Evolutionary conservation across 1,284 basidiomycete species (phyloP).

Genomic region (Earliella scabrosa): DNA sequence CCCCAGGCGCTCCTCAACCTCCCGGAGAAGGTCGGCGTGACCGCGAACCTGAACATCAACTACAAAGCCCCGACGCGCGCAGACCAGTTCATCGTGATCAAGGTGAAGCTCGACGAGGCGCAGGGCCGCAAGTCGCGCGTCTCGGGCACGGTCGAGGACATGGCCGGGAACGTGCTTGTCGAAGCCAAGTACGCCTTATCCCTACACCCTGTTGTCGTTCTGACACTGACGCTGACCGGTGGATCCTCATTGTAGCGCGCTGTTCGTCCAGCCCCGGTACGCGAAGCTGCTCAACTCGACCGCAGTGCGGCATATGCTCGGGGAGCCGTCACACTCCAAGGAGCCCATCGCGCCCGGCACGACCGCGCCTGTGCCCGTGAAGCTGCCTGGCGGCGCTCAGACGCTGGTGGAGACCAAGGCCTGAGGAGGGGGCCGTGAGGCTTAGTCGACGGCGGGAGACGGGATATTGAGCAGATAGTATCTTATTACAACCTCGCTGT

Average conservation of each 20-base stretch:
- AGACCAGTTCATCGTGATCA: constrained; percentile 82
- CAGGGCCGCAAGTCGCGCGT: constrained; percentile 83
- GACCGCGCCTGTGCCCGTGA: constrained; percentile 29
- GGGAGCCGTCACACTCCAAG: constrained; percentile 30
- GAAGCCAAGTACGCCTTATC: constrained; percentile 70
- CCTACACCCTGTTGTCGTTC: not conserved
- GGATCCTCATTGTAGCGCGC: constrained; percentile 40
- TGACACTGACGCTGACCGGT: not conserved
- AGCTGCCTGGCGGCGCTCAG: constrained; percentile 24
- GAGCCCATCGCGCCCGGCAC: constrained; percentile 27
- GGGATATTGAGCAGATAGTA: too few species aligned
- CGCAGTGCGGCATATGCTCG: constrained; percentile 34
- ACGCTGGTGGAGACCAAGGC: constrained; percentile 17
- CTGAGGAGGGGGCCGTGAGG: not conserved
- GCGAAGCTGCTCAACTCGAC: constrained; percentile 54
- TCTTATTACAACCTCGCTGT: too few species aligned
- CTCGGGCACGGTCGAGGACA: constrained; percentile 72
- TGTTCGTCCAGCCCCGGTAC: constrained; percentile 70
- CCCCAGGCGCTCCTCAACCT: constrained; percentile 86
- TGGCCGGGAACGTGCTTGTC: constrained; percentile 79
- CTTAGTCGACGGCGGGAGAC: too few species aligned
- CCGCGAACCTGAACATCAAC: constrained; percentile 77
- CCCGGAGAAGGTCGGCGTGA: constrained; percentile 92
- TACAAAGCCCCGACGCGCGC: constrained; percentile 85
- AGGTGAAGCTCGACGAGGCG: constrained; percentile 63